Evolutionary conservation across 2,329 filamentous ascomycete species (phyloP).

Genomic region (Trichoderma asperellum): DNA sequence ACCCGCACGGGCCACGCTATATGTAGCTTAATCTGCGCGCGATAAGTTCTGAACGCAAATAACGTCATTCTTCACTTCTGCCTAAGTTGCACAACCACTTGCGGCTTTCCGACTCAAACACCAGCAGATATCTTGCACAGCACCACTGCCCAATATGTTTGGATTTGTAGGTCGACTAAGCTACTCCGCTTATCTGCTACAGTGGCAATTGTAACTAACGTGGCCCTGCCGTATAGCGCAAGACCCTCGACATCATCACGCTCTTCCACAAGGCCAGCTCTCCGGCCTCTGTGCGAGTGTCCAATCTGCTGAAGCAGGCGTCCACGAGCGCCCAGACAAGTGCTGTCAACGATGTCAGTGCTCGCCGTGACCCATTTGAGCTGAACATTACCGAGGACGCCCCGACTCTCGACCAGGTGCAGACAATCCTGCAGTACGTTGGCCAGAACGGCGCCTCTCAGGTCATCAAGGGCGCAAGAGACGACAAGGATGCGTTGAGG

Average conservation of each 20-base stretch:
- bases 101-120: not conserved
- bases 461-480: constrained; percentile 74
- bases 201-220: not conserved
- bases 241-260: constrained; percentile 87
- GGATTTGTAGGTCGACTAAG: constrained; percentile 32
- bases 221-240: constrained; percentile 49
- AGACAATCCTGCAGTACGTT: constrained; percentile 82
- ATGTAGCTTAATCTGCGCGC: not conserved
- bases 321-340: constrained; percentile 69
- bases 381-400: constrained; percentile 79
- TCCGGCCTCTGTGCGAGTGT: constrained; percentile 72
- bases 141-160: constrained; percentile 32
- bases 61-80: constrained; percentile 28
- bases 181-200: not conserved
- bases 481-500: constrained; percentile 76
- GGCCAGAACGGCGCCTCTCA: constrained; percentile 62
- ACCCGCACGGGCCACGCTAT: constrained; percentile 21
- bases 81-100: not conserved
- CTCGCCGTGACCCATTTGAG: constrained; percentile 72
- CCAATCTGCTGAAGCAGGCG: constrained; percentile 78
- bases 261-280: constrained; percentile 88
- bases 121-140: not conserved
- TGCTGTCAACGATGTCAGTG: constrained; percentile 65
- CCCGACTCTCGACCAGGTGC: constrained; percentile 81
- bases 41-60: constrained; percentile 18